Percentiles rank a stretch among this genome's conserved stretches.
Conservation (phyloP, 108 stramenopile species). For the Fragilariopsis cylindrus region DNA sequence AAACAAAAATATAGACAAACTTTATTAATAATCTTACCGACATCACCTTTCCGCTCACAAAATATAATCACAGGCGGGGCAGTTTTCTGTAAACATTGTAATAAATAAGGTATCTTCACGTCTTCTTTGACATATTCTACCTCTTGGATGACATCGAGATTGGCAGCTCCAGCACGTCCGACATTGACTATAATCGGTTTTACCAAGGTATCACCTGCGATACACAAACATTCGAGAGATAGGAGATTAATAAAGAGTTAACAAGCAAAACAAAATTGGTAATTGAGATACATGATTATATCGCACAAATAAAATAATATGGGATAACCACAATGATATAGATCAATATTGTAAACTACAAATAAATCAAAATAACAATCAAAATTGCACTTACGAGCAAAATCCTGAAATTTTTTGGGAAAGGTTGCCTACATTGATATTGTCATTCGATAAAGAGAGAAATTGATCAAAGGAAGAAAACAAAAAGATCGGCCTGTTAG, state of each 20-base stretch:
- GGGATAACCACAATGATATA: too few relatives aligned
- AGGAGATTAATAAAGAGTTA: too few relatives aligned
- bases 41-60: conserved; percentile 95
- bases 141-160: conserved; percentile 99
- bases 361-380: too few relatives aligned
- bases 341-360: too few relatives aligned
- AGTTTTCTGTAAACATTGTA: conserved; percentile 98
- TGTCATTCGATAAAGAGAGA: not conserved
- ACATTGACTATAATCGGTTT: conserved; percentile 97
- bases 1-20: not conserved
- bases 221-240: too few relatives aligned
- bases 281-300: too few relatives aligned
- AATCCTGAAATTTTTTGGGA: conserved; percentile 98
- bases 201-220: conserved; percentile 72
- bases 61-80: conserved; percentile 98
- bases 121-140: conserved; percentile 99
- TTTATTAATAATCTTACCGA: conserved; percentile 26
- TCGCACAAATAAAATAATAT: too few relatives aligned
- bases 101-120: conserved; percentile 94
- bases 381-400: conserved; percentile 64
- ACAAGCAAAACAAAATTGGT: too few relatives aligned
- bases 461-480: not conserved
- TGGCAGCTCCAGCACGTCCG: conserved; percentile 97
- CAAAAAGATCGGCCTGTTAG: not conserved
- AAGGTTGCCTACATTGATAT: conserved; percentile 80